phyloP scores from a whole-genome alignment of 139 green algal species.

The Micractinium conductrix region DNA sequence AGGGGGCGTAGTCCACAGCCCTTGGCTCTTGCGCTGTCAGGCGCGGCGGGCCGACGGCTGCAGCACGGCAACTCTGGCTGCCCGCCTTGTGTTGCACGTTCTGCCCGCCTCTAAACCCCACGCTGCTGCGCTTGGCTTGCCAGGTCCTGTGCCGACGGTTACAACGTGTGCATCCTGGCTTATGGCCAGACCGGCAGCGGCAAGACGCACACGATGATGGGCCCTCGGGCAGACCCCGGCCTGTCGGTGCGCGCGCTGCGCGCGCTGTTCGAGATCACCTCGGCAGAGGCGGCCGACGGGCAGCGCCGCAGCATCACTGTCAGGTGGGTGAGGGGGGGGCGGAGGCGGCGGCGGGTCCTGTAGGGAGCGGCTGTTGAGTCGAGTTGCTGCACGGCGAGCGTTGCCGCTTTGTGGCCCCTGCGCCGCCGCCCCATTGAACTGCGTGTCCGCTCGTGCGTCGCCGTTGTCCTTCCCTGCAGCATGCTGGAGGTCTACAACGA shows the following conservation, averaged over 20 bases:
- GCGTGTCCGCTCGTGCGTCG: too few species aligned
- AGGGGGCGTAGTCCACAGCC: too few species aligned
- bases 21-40: background rate
- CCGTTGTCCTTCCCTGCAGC: constrained; percentile 13
- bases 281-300: constrained; percentile 1
- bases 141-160: constrained; percentile 58
- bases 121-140: too few species aligned
- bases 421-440: too few species aligned
- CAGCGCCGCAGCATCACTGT: constrained; percentile 20
- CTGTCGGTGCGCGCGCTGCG: constrained; percentile 55
- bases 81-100: too few species aligned
- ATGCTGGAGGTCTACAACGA: constrained; percentile 86
- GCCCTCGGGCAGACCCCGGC: constrained; percentile 40
- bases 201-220: constrained; percentile 57
- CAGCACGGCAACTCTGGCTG: too few species aligned
- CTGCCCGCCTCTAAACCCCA: too few species aligned
- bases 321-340: background rate
- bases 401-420: too few species aligned
- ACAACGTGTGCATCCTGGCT: constrained; percentile 56
- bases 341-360: too few species aligned
- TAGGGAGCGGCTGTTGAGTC: too few species aligned
- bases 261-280: constrained; percentile 37
- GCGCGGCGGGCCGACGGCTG: too few species aligned
- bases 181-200: constrained; percentile 56
- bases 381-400: too few species aligned